Evolutionary conservation across 2,329 filamentous ascomycete species (phyloP), one percentile per base, ranked within the genome.

Genomic region (Talaromyces sp.): DNA sequence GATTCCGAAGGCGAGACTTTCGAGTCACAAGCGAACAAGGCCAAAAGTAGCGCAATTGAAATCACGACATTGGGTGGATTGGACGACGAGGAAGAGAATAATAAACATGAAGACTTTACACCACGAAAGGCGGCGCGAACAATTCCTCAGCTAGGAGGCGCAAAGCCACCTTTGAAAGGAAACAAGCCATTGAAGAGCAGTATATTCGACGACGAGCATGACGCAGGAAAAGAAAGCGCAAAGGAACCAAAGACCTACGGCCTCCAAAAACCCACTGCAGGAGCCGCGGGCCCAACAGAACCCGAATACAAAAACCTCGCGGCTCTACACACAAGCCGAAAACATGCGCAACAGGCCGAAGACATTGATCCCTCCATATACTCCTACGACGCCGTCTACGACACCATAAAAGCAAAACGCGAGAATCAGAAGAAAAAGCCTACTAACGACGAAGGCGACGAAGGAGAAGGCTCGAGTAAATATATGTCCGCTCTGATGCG

Each of bases 401-500:
- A 82, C 63, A 79, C 75, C 35, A 71, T 82, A n/a, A 78, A 81
- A 57, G 69, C 74, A 14, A 78, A 77, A 64, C 67, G 72, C 1
- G 66, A 66, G 18, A 67, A 68, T 33, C 39, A 40, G 69, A 67
- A 39, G 67, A 73, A 12, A 71, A 73, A 23, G 31, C 66, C 21
- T 5, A 64, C 65, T 5, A 66, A 66, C 39, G 35, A 63, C 44
- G 39, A 64, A 31, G 69, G 72, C 6, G 67, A 71, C 23, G 70
- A 67, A 25, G 69, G 72, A 8, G 39, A 31, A 31, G 73, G 66
- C 50, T 84, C 86, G 0, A 57, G 54, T 12, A 85, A 84, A 64
- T 88, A 88, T 73, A 88, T 88, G 79, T 80, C 80, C 55, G 81
- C 81, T 35, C 74, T 88, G 16, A 77, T 88, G 37, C 81, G 82